Percentiles rank a stretch among this genome's conserved stretches.
Conservation (phyloP, 1,284 basidiomycete genomes). For the Ceratobasidium papillatum region DNA sequence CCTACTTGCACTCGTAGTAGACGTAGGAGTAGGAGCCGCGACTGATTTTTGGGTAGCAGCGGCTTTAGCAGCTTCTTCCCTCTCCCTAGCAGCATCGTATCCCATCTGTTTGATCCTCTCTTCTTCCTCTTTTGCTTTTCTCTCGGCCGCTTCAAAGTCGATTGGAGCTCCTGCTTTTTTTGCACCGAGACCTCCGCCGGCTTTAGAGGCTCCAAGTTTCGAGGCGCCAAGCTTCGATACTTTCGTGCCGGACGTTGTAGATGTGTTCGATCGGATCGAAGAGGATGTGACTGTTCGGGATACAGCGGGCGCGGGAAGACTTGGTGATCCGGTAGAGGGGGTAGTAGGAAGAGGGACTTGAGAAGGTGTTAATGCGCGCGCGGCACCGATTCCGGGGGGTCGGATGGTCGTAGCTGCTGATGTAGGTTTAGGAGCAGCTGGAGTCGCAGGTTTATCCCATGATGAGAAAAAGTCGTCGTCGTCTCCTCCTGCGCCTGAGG, state of each 20-base stretch:
- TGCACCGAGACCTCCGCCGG: conserved; percentile 74
- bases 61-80: conserved; percentile 61
- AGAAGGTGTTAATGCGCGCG: conserved; percentile 50
- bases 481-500: conserved; percentile 55
- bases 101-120: conserved; percentile 89
- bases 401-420: conserved; percentile 59
- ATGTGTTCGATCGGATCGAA: conserved; percentile 58
- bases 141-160: conserved; percentile 91
- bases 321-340: conserved; percentile 48
- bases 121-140: conserved; percentile 86
- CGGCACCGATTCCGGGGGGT: conserved; percentile 68
- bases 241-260: conserved; percentile 52
- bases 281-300: conserved; percentile 74
- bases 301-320: conserved; percentile 49
- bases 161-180: conserved; percentile 80
- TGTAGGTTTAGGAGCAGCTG: conserved; percentile 58
- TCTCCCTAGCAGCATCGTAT: conserved; percentile 84
- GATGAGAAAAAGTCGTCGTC: conserved; percentile 96
- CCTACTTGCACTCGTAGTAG: conserved; percentile 46
- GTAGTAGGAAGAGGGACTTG: conserved; percentile 27
- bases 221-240: conserved; percentile 58
- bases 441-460: conserved; percentile 83
- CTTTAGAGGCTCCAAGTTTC: conserved; percentile 57
- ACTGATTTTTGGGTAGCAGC: conserved; percentile 47
- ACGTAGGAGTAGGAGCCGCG: conserved; percentile 50